Conservation (phyloP, 2,329 filamentous ascomycete species). For the Fusarium coicis region DNA sequence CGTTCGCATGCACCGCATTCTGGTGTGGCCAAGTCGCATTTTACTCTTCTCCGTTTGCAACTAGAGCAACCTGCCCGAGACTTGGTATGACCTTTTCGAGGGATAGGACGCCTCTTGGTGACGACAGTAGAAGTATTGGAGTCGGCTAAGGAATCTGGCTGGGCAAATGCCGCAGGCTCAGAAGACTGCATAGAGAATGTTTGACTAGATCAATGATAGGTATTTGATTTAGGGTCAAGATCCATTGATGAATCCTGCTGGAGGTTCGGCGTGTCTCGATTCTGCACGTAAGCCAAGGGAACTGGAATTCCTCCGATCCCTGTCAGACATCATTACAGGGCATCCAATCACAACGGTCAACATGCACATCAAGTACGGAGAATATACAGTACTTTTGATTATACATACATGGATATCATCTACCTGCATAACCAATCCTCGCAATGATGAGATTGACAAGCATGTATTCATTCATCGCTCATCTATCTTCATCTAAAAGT, state of each 20-base stretch:
- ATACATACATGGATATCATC: conserved; percentile 35
- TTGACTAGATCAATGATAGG: too few species aligned
- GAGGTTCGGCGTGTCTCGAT: not conserved
- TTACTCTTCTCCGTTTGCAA: conserved; percentile 56
- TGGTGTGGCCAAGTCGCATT: conserved; percentile 53
- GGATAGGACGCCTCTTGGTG: conserved; percentile 45
- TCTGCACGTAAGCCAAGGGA: conserved; percentile 14
- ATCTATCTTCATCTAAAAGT: conserved; percentile 70
- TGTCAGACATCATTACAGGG: conserved; percentile 2
- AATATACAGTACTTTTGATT: conserved; percentile 31
- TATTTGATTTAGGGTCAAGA: not conserved
- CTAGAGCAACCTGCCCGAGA: conserved; percentile 48
- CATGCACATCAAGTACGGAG: not conserved
- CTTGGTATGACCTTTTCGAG: conserved; percentile 51
- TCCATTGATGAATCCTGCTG: not conserved
- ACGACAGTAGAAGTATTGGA: not conserved
- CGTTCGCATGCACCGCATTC: conserved; percentile 51
- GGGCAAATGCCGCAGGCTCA: not conserved
- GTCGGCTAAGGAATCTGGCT: not conserved
- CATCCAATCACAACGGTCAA: conserved; percentile 14
- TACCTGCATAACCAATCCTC: conserved; percentile 35
- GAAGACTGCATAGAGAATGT: not conserved
- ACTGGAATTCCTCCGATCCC: conserved; percentile 14
- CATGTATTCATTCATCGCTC: conserved; percentile 37
- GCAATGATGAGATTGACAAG: conserved; percentile 37